These are phyloP conservation scores for Tolypocladium cylindrosporum DNA, from an alignment of 2,329 filamentous ascomycete species.

Conservation along the genomic window DNA sequence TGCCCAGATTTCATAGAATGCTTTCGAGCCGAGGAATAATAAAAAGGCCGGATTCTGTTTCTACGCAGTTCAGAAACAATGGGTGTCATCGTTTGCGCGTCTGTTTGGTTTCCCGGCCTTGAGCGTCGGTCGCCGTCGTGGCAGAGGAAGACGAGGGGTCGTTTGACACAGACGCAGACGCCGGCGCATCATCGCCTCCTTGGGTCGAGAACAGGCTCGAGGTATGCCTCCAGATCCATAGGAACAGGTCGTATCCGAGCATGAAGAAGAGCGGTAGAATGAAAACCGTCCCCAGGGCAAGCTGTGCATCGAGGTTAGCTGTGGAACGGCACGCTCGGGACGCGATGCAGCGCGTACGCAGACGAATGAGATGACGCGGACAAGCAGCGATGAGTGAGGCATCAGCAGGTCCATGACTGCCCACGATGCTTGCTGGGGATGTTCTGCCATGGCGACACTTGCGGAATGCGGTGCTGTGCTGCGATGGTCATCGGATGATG, in stretches of 20 bases:
- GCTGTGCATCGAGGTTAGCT: conserved; percentile 17
- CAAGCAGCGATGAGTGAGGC: conserved; percentile 19
- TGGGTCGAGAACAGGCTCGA: conserved; percentile 8
- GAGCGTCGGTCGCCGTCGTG: neutral
- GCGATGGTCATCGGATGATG: neutral
- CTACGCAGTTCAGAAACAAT: neutral
- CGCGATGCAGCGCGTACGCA: conserved; percentile 20
- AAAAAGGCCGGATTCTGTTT: conserved; percentile 4
- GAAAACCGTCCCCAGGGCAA: conserved; percentile 34
- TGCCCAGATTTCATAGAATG: conserved; percentile 47
- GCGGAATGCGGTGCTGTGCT: neutral
- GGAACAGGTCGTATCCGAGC: conserved; percentile 37
- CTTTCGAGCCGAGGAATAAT: conserved; percentile 8
- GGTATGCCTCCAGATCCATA: conserved; percentile 42
- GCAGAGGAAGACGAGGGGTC: neutral
- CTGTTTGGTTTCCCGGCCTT: conserved; percentile 1
- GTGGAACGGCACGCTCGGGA: neutral
- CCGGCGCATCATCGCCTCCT: neutral
- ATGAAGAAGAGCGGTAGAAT: conserved; percentile 36
- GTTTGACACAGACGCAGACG: neutral
- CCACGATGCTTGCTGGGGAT: conserved; percentile 13
- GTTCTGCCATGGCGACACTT: conserved; percentile 15
- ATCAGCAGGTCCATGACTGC: conserved; percentile 13
- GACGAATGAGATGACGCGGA: conserved; percentile 25
- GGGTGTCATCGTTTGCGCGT: conserved; percentile 3